Base-by-base conservation (phyloP, 371 early-diverging fungal species). In the Rhizopus delemar region DNA sequence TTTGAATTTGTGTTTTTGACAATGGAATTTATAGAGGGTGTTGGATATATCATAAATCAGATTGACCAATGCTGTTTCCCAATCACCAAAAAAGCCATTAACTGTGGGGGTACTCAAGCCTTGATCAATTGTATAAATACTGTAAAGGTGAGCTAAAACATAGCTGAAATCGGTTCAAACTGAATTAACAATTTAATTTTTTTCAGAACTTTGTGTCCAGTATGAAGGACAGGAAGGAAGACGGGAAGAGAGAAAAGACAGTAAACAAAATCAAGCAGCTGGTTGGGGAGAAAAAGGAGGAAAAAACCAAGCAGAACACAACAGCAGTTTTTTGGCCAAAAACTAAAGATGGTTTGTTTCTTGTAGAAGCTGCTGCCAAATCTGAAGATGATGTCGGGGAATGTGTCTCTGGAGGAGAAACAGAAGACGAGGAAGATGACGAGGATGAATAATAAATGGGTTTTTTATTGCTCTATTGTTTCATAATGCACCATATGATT, bases 41-140 rank as follows among this genome's bases (percentile, higher is more conserved):
- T 56, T 56, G 56, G 56, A 46, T 56, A 56, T 48, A 36, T 56
- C 12, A 56, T 56, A 35, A 56, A 56, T 28, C 56, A 48, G 16
- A 56, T 56, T 56, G 56, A 48, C 34, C 56, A 35, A 28, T 56
- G 48, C 35, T 56, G 56, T 46, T 56, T 56, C 56, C 48, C 56
- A 15, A 48, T 56, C 56, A 56, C 48, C 35, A 56, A 56, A 56
- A 56, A 46, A 45, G 56, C 56, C n/a, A 35, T 56, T 35, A 56
- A 56, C 34, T 35, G 41, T 31, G 56, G 56, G n/a, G 35, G 46
- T n/a, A 34, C 29, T 56, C 7, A 29, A 56, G 41, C 28, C 56
- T 46, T 56, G 4, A 43, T 43, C 43, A 43, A 43, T 43, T 43
- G 43, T 43, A 43, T 43, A 13, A 43, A 43, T 43, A 43, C 43